Conservation (phyloP, 768 basidiomycete genomes). For the Grammothele lineata region DNA sequence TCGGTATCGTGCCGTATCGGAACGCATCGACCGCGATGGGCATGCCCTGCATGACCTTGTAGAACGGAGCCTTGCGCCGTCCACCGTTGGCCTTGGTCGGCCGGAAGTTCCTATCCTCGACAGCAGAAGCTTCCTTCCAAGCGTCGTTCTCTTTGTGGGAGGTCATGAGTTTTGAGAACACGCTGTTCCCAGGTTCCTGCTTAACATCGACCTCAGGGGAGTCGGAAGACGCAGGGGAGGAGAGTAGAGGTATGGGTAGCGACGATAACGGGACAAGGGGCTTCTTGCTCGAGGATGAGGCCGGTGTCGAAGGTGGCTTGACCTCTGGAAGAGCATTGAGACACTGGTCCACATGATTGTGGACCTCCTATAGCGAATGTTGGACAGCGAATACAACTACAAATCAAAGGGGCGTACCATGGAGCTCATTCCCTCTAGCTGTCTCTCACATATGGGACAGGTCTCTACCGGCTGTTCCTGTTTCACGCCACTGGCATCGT, state of each 20-base stretch:
- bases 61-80: constrained; percentile 85
- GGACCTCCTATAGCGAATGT: constrained; percentile 36
- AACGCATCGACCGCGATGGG: constrained; percentile 98
- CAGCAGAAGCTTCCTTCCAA: constrained; percentile 76
- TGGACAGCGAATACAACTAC: too few relatives aligned
- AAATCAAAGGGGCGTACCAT: constrained; percentile 21
- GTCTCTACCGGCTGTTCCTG: constrained; percentile 13
- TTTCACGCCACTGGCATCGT: constrained; percentile 2
- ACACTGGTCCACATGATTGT: constrained; percentile 56
- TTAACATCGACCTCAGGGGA: not conserved
- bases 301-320: constrained; percentile 5
- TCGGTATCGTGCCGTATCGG: constrained; percentile 87
- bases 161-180: constrained; percentile 89
- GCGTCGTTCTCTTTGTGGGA: constrained; percentile 73
- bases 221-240: too few relatives aligned
- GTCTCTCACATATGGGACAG: constrained; percentile 31
- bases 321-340: constrained; percentile 32
- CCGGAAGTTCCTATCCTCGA: constrained; percentile 45
- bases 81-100: constrained; percentile 43
- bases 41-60: constrained; percentile 95
- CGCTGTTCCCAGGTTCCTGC: constrained; percentile 13
- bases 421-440: constrained; percentile 22
- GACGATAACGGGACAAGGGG: constrained; percentile 7
- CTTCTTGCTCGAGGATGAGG: not conserved
- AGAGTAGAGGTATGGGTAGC: too few relatives aligned